Conservation (phyloP, 148 eudicot genomes). For the Rhododendron ovatum region DNA sequence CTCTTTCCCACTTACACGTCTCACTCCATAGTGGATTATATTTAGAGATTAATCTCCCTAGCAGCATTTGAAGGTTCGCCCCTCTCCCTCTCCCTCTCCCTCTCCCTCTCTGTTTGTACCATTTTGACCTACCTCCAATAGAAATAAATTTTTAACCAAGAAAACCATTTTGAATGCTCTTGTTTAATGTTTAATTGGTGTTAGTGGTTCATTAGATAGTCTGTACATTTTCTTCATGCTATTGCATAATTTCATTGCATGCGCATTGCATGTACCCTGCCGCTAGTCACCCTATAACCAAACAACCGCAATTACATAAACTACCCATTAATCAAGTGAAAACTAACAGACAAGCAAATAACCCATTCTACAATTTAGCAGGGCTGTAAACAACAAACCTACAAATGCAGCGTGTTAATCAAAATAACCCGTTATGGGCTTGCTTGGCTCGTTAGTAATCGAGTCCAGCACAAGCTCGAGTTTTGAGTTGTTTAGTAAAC, state of each 20-base stretch:
- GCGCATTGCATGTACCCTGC: background rate
- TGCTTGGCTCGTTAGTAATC: no score
- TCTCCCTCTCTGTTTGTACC: no score
- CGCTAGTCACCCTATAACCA: background rate
- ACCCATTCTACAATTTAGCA: background rate
- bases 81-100: no score
- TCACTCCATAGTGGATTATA: no score
- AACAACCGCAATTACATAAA: background rate
- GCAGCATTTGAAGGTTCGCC: no score
- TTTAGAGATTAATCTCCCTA: no score
- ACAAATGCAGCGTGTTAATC: no score
- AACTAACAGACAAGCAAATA: background rate
- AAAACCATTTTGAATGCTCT: background rate
- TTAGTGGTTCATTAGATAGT: background rate
- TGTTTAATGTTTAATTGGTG: background rate
- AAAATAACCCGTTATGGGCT: no score
- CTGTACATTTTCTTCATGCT: background rate
- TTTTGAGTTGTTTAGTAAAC: background rate
- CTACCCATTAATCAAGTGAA: background rate
- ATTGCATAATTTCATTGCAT: background rate
- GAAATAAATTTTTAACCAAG: no score
- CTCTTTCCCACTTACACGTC: no score
- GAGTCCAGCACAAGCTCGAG: background rate
- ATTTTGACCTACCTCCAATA: no score
- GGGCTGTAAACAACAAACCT: background rate